phyloP scores from a whole-genome alignment of 148 eudicot genomes.

The Vaccinium myrtillus region DNA sequence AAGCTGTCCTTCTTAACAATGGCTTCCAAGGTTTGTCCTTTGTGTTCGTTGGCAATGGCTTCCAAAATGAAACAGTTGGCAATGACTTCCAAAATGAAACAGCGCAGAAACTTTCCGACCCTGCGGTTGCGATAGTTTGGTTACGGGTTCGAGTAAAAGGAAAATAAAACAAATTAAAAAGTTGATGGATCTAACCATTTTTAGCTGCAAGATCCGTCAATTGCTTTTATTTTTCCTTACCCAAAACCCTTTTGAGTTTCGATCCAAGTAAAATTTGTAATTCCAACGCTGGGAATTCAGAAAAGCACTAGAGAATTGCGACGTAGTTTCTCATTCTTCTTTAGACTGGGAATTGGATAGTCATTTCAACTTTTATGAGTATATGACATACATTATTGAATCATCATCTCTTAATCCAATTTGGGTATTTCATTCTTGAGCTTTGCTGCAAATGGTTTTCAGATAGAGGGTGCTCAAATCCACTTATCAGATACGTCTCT shows the following conservation, averaged over 20 bases:
- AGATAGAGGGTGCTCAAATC: background rate
- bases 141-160: background rate
- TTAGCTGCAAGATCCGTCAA: background rate
- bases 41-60: too few relatives aligned
- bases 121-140: too few relatives aligned
- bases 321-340: background rate
- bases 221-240: background rate
- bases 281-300: background rate
- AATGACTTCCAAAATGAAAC: too few relatives aligned
- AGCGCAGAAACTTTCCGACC: too few relatives aligned
- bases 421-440: background rate
- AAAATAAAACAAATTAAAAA: background rate
- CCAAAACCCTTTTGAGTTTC: background rate
- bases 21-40: too few relatives aligned
- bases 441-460: background rate
- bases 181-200: background rate
- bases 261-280: background rate
- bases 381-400: background rate
- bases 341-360: background rate
- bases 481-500: background rate
- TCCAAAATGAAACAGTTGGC: too few relatives aligned
- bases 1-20: too few relatives aligned
- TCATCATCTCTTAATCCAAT: background rate
- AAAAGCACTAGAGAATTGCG: slow-evolving; percentile 3
- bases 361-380: background rate